Conservation (phyloP, 495 filamentous ascomycete genomes). For the Daldinia concentrica region DNA sequence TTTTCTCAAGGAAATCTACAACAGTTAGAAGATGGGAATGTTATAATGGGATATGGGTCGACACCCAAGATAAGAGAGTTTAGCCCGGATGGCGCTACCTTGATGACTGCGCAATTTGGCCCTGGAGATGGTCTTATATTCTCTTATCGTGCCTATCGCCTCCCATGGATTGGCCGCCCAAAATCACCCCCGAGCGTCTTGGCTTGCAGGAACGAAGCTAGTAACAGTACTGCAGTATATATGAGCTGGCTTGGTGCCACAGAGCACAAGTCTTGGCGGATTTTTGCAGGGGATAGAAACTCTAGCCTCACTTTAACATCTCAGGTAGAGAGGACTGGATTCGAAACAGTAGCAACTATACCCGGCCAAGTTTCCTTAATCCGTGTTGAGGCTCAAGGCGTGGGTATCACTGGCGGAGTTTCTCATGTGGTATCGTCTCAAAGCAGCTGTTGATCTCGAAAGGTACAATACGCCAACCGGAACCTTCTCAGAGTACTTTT, state of each 20-base stretch:
- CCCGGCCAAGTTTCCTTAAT: conserved; percentile 14
- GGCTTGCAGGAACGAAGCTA: conserved; percentile 18
- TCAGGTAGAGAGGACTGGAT: conserved; percentile 26
- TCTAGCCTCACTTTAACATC: conserved; percentile 13
- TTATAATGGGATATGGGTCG: conserved; percentile 34
- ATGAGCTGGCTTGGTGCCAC: conserved; percentile 42
- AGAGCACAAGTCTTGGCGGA: conserved; percentile 21
- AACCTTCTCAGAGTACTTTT: neutral
- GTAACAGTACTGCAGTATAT: conserved; percentile 20
- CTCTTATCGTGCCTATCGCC: conserved; percentile 36
- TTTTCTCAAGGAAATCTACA: conserved; percentile 31
- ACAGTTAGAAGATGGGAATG: conserved; percentile 15
- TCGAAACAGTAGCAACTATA: conserved; percentile 24
- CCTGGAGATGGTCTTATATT: conserved; percentile 12
- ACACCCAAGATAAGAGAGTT: conserved; percentile 32
- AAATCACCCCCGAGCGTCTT: conserved; percentile 12
- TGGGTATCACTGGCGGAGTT: neutral
- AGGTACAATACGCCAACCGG: neutral
- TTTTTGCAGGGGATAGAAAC: conserved; percentile 18
- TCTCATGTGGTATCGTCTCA: neutral
- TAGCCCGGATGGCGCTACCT: conserved; percentile 10
- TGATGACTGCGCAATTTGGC: conserved; percentile 32
- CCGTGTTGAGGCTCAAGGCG: conserved; percentile 20
- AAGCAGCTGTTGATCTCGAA: neutral
- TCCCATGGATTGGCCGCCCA: conserved; percentile 32